Base-by-base conservation (phyloP, 352 stramenopile genomes). In the Phytopythium aichiense region DNA sequence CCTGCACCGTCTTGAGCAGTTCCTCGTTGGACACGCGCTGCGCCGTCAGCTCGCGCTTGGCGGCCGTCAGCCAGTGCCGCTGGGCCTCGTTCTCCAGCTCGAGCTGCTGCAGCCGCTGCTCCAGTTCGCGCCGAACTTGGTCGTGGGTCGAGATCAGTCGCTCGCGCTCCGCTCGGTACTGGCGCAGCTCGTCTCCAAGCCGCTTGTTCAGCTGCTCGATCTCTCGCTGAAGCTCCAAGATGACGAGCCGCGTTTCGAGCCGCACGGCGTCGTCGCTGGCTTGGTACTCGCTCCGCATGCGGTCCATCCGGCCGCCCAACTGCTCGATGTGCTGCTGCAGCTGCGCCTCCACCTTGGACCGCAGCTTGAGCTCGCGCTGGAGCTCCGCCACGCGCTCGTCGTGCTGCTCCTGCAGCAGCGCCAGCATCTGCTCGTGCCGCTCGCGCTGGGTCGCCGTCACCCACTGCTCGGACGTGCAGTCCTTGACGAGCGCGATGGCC, bases 1-100 rank as follows among this genome's bases (percentile, higher is more conserved):
- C 84, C 28, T 77, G 65, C 31, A 86, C 89, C 0, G 77, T 71
- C 38, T 79, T 77, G 31, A 92, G 35, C 3, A 93, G 65, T 58
- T 90, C 77, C 28, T 89, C 77, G 42, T 92, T 93, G 23, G 79
- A 72, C n/a, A 87, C 63, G 3, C 84, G 81, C 52, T 91, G 81
- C 0, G 80, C 77, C 15, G 77, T 67, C 13, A 92, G 73, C 48
- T 92, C 84, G 13, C 84, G 71, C 54, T 78, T 87, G 4, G 78
- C 73, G 0, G 82, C 74, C 7, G 84, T 93, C 28, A 93, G 64
- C 81, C 82, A 91, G 57, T 93, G 84, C 2, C 64, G 67, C 58
- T 89, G 79, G 50, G 71, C 71, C 11, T 85, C 74, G 35, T 75
- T 73, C 20, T 69, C 49, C 22, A 59, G 40, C 53, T 87, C 69